A percentile compares a stretch with the other conserved stretches of the same genome.
These are phyloP conservation scores for Dictyostelium purpureum DNA, from an alignment of 78 protist species.

Conservation along the genomic window DNA sequence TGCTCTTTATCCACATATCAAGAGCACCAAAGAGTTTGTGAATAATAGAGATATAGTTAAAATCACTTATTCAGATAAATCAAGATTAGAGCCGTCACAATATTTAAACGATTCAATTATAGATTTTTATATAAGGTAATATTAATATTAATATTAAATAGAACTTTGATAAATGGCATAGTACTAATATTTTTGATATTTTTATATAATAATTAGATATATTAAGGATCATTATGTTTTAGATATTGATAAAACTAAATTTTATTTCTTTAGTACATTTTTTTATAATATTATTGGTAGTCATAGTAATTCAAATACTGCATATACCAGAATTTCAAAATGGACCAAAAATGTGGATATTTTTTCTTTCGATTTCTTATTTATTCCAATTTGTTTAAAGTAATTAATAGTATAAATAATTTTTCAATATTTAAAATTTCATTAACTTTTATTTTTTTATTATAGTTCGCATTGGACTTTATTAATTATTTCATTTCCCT, in stretches of 20 bases:
- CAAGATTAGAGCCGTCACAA: conserved; percentile 55
- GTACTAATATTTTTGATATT: too few relatives aligned
- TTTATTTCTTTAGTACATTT: conserved; percentile 70
- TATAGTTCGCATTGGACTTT: conserved; percentile 77
- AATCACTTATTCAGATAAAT: conserved; percentile 54
- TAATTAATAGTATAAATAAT: too few relatives aligned
- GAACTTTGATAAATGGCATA: not conserved
- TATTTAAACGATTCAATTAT: conserved; percentile 67
- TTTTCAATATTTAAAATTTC: too few relatives aligned
- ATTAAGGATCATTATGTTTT: conserved; percentile 37
- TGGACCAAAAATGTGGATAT: conserved; percentile 73
- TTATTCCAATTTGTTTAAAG: conserved; percentile 79
- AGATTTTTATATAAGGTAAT: conserved; percentile 68
- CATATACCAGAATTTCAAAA: conserved; percentile 41
- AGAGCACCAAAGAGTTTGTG: not conserved
- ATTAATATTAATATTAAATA: too few relatives aligned
- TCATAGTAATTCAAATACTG: not conserved
- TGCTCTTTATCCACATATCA: conserved; percentile 34
- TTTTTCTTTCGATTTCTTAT: conserved; percentile 57
- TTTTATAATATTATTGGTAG: conserved; percentile 46
- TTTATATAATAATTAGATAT: too few relatives aligned
- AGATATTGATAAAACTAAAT: not conserved
- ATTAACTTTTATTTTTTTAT: too few relatives aligned
- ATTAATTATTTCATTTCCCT: conserved; percentile 29
- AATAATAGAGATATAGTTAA: conserved; percentile 21